A percentile compares a stretch with the other conserved stretches of the same genome.
Conservation (phyloP, 2,329 filamentous ascomycete species). For the Stromatinia cepivora region DNA sequence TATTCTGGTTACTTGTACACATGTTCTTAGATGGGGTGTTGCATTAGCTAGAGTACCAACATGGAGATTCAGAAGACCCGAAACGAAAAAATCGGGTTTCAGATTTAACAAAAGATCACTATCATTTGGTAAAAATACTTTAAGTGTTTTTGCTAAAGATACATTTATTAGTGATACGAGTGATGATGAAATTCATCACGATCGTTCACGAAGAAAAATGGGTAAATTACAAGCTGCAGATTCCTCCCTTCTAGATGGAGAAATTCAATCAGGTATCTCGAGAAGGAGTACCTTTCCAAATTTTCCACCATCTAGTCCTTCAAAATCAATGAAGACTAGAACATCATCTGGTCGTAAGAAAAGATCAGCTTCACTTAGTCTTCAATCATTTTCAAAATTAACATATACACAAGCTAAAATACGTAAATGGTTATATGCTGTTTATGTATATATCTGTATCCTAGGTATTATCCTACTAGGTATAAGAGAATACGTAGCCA, state of each 20-base stretch:
- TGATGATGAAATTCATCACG: conserved; percentile 28
- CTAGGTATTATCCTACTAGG: conserved; percentile 65
- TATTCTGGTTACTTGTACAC: conserved; percentile 70
- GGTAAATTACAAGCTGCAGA: background rate
- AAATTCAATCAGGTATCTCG: conserved; percentile 21
- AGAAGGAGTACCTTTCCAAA: conserved; percentile 56
- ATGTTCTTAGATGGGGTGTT: conserved; percentile 80
- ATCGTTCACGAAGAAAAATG: background rate
- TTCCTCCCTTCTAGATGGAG: background rate
- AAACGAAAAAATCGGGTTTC: conserved; percentile 1
- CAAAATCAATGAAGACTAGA: conserved; percentile 39
- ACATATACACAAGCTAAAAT: conserved; percentile 74
- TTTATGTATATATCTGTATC: conserved; percentile 72
- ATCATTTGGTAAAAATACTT: conserved; percentile 27
- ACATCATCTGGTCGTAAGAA: conserved; percentile 67
- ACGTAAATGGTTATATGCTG: conserved; percentile 82
- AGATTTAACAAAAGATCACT: conserved; percentile 19
- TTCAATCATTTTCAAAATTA: conserved; percentile 75
- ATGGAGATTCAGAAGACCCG: conserved; percentile 75
- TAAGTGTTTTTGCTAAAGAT: conserved; percentile 30
- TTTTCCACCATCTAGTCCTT: conserved; percentile 38
- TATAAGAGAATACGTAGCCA: conserved; percentile 68
- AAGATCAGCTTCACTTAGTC: conserved; percentile 60
- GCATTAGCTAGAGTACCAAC: conserved; percentile 83
- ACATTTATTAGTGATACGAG: conserved; percentile 32